These are phyloP conservation scores for Trichomonascaceae sp. DNA, from an alignment of 1,139 yeast species.

Conservation along the genomic window DNA sequence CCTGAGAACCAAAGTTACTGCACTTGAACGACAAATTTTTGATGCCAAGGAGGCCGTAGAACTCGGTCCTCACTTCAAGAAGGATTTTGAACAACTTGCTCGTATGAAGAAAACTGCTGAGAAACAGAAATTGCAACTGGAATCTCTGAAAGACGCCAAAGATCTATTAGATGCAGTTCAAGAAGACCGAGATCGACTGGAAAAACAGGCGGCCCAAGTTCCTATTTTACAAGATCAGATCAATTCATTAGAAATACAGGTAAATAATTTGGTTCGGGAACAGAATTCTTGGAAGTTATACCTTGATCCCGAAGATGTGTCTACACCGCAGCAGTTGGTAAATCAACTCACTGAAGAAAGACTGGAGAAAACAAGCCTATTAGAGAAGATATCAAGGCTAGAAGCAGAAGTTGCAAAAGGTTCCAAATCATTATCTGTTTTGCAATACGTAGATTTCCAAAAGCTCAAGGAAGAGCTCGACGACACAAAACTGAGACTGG, in stretches of 20 bases:
- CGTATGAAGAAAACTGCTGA: conserved; percentile 49
- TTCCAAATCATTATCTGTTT: conserved; percentile 25
- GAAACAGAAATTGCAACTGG: conserved; percentile 43
- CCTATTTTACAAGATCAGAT: conserved; percentile 44
- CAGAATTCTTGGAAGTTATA: conserved; percentile 36
- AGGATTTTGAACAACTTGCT: conserved; percentile 50
- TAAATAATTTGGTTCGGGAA: conserved; percentile 43
- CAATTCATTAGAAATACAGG: conserved; percentile 48
- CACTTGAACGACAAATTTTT: conserved; percentile 25
- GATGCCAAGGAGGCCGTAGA: conserved; percentile 33
- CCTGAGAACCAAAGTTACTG: conserved; percentile 13
- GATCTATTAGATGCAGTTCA: conserved; percentile 47
- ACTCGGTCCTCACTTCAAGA: conserved; percentile 48
- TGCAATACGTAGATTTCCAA: conserved; percentile 33
- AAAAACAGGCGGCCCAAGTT: conserved; percentile 38
- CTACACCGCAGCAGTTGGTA: conserved; percentile 32
- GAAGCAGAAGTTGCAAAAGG: conserved; percentile 27
- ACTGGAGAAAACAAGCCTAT: conserved; percentile 30
- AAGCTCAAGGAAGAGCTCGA: conserved; percentile 33
- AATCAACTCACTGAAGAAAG: conserved; percentile 29
- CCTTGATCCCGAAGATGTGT: conserved; percentile 27
- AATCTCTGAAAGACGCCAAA: conserved; percentile 38
- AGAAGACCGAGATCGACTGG: conserved; percentile 42
- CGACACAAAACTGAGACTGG: conserved; percentile 31
- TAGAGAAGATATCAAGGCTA: conserved; percentile 30